Conservation (phyloP, 768 basidiomycete species). For the Amanita pallidorosea region DNA sequence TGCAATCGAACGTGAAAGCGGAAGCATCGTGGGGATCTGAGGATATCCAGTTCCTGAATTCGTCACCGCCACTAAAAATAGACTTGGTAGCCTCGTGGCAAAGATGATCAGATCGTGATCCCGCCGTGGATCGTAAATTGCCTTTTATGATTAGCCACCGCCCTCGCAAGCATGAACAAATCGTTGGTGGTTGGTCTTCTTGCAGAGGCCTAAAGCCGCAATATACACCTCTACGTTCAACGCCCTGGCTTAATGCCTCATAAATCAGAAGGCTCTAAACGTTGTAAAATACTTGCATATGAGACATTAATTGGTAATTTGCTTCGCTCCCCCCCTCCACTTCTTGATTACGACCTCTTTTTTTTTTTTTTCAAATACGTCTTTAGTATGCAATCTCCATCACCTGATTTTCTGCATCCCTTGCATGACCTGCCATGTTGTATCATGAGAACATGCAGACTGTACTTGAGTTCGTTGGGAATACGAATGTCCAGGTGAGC, state of each 20-base stretch:
- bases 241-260: neutral
- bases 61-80: neutral
- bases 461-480: conserved; percentile 43
- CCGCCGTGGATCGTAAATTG: neutral
- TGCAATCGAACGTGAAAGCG: neutral
- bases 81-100: neutral
- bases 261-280: neutral
- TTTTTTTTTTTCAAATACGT: conserved; percentile 20
- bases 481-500: conserved; percentile 44
- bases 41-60: neutral
- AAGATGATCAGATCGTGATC: neutral
- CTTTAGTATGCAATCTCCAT: conserved; percentile 19
- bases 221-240: neutral
- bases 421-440: conserved; percentile 43
- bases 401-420: conserved; percentile 34
- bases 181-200: too few relatives aligned
- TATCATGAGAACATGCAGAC: conserved; percentile 48
- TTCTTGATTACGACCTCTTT: conserved; percentile 5
- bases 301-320: neutral
- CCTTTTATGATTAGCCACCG: neutral
- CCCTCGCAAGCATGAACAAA: neutral
- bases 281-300: neutral
- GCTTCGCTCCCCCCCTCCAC: neutral
- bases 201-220: neutral
- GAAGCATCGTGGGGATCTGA: neutral